Evolutionary conservation across 352 stramenopile species (phyloP).

Genomic region (Phytophthora constricta): DNA sequence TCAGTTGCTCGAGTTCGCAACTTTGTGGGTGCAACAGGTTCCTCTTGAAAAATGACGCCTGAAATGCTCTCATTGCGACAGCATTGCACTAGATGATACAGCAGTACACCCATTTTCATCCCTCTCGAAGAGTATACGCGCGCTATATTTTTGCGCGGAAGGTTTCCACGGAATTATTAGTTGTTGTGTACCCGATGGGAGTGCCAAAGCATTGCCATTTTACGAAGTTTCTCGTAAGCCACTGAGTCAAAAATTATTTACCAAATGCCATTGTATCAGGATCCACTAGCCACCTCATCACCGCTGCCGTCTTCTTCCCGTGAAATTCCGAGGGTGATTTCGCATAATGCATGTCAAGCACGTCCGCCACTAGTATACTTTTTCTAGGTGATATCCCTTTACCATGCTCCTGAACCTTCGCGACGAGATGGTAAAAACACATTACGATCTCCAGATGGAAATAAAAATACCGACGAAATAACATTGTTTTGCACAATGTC

Average conservation of each 20-base stretch:
- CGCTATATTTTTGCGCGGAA: background rate
- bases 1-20: background rate
- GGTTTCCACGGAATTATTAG: background rate
- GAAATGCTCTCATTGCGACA: background rate
- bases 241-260: background rate
- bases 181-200: background rate
- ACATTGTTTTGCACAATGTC: background rate
- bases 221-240: background rate
- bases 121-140: background rate
- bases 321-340: background rate
- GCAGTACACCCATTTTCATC: background rate
- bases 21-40: background rate
- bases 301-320: background rate
- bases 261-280: background rate
- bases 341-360: background rate
- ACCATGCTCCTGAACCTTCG: background rate
- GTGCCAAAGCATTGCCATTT: slow-evolving; percentile 1
- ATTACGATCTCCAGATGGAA: background rate
- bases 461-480: background rate
- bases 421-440: background rate
- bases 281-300: background rate
- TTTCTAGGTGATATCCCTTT: background rate
- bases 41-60: background rate
- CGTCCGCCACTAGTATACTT: background rate
- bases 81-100: background rate